Evolutionary conservation across 257 asterid genomes (phyloP).

Genomic region (Catharanthus roseus): DNA sequence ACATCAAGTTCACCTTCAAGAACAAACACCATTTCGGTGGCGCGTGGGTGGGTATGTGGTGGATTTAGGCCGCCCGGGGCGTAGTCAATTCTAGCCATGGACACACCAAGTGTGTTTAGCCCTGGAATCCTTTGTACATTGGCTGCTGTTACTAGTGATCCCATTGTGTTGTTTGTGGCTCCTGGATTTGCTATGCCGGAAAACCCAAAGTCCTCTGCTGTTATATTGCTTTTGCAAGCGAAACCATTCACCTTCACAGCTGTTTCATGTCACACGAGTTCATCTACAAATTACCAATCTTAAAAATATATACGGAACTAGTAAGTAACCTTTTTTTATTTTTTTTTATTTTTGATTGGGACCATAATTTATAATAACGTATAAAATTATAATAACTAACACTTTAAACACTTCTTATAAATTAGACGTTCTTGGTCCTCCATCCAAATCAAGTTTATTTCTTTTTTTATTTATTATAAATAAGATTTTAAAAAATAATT

Average conservation of each 20-base stretch:
- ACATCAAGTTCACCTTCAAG: constrained; percentile 69
- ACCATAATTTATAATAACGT: too few species aligned
- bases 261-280: constrained; percentile 16
- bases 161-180: constrained; percentile 62
- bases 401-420: too few species aligned
- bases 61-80: constrained; percentile 84
- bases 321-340: too few species aligned
- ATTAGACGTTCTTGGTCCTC: too few species aligned
- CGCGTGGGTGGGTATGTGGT: constrained; percentile 91
- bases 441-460: too few species aligned
- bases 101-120: constrained; percentile 83
- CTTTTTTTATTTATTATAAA: too few species aligned
- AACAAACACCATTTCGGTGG: constrained; percentile 72
- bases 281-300: neutral
- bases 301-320: neutral
- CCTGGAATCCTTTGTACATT: constrained; percentile 62
- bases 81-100: constrained; percentile 65
- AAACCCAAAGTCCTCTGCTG: constrained; percentile 63
- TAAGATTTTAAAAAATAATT: too few species aligned
- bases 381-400: too few species aligned
- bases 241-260: constrained; percentile 56
- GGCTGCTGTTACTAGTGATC: constrained; percentile 58
- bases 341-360: too few species aligned
- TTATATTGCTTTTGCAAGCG: constrained; percentile 47
- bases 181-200: constrained; percentile 40